Conservation (phyloP, 2,329 filamentous ascomycete species). For the Fusarium sp. region DNA sequence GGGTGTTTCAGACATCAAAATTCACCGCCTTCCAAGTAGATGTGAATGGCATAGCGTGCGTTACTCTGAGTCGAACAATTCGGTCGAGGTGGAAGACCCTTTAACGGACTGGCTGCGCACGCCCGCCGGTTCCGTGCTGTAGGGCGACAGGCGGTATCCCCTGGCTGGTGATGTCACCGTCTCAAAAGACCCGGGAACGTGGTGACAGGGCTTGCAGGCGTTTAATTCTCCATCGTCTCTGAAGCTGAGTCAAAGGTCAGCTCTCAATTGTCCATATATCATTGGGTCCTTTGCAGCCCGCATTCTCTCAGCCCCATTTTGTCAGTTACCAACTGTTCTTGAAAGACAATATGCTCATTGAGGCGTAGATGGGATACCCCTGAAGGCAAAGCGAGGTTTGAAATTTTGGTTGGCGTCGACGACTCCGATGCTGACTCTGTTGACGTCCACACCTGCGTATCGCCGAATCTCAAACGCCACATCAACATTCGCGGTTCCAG, state of each 20-base stretch:
- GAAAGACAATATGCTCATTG: not conserved
- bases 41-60: constrained; percentile 17
- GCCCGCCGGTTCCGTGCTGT: constrained; percentile 16
- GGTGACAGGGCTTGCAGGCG: constrained; percentile 36
- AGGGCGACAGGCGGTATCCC: constrained; percentile 30
- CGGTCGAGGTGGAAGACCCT: constrained; percentile 26
- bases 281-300: constrained; percentile 1
- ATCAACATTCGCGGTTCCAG: constrained; percentile 31
- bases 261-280: not conserved
- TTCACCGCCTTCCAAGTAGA: constrained; percentile 34
- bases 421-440: constrained; percentile 29
- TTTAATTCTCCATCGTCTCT: constrained; percentile 9
- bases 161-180: constrained; percentile 41
- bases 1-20: constrained; percentile 17
- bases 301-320: not conserved
- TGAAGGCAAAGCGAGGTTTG: constrained; percentile 17
- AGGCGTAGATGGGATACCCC: not conserved
- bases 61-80: constrained; percentile 27
- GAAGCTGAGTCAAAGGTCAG: not conserved
- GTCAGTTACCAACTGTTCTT: not conserved
- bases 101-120: constrained; percentile 20
- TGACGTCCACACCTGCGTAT: constrained; percentile 29
- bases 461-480: constrained; percentile 38
- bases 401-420: constrained; percentile 20
- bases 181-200: constrained; percentile 34